Evolutionary conservation across 2,329 filamentous ascomycete species (phyloP), one percentile per base, ranked within the genome.

Genomic region (Fusarium sp.): DNA sequence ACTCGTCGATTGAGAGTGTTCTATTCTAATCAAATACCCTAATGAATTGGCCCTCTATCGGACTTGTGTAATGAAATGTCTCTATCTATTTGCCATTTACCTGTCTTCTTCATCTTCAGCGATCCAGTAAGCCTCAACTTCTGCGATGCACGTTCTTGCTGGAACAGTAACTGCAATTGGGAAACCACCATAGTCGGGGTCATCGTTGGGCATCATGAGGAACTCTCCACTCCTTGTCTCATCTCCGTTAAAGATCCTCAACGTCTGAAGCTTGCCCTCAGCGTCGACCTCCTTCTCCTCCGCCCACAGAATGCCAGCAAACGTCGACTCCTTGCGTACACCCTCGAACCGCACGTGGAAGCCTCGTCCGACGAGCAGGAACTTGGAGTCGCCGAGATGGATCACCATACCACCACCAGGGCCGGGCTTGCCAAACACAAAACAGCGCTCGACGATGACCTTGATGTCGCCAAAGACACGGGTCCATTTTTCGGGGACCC

Each of bases 111-210:
- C 76, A 34, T 78, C 72, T 68, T 83, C 80, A 0, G 73, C 70
- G 7, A 81, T 71, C 67, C 76, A 80, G 71, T 86, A 86, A 0
- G 81, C 80, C 48, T 85, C 80, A 6, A 84, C 78, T 59, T 85
- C 82, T 0, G 85, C 85, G 68, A 88, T 85, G 52, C 82, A 84
- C 4, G 88, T 90, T 64, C 84, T 79, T 0, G 87, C 86, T 2
- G 88, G 88, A 35, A 89, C 86, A 0, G 87, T 90, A 2, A 90
- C 84, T 30, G 84, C 84, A 35, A 89, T 90, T 0, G 87, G 87
- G 67, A 89, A 89, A 0, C 86, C 87, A 1, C 88, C 88, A 76
- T 90, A 90, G 69, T 90, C 88, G 0, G 88, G 87, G 37, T 88
- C 83, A 37, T 89, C 86, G 67, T 85, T 88, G 1, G 87, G 89